Base-by-base conservation (phyloP, 2,329 filamentous ascomycete genomes). In the Cryphonectria radicalis region DNA sequence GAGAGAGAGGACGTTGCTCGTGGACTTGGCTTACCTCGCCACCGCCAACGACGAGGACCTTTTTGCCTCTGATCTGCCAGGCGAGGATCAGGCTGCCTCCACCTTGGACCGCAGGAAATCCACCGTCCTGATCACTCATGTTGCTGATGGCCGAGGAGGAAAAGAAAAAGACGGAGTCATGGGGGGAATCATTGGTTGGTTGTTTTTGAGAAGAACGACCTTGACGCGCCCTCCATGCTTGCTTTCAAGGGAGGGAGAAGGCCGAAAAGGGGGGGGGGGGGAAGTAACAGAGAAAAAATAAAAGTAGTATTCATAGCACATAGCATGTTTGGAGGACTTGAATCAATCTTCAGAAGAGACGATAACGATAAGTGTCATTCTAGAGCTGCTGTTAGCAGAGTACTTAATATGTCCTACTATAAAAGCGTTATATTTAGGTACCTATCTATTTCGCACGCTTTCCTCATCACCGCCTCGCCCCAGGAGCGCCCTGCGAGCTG, bases 71-170 rank as follows among this genome's bases (percentile, higher is more conserved):
- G 77, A 97, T 91, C 84, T 98, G 96, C 95, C 95, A 99, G 79
- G 96, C 96, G 67, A 99, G 85, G 74, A 99, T 96, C 75, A 99
- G 84, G 73, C 95, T 98, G 72, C 95, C 96, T 67, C 95, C 95
- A 70, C 94, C 93, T 82, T 98, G 91, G 40, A 98, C 89, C 74
- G 92, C 86, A 70, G 95, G 94, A 78, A 93, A 98, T 66, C 87
- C 80, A 66, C 80, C 67, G 22, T 69, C 50, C 32, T 59, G 57
- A 64, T 69, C 69, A 37, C 14, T 63, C 17, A 67, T 55, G 57
- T 66, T 63, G 42, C 13, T n/a, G 43, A 42, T 19, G 10, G 25
- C 28, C 28, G 43, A 59, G 53, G 50, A 17, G 19, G 46, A 50
- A 50, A 37, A 46, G 19, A 4, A 40, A 25, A 25, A 2, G 13